Base-by-base conservation (phyloP, 2,329 filamentous ascomycete genomes). In the Hypoxylon sp. region DNA sequence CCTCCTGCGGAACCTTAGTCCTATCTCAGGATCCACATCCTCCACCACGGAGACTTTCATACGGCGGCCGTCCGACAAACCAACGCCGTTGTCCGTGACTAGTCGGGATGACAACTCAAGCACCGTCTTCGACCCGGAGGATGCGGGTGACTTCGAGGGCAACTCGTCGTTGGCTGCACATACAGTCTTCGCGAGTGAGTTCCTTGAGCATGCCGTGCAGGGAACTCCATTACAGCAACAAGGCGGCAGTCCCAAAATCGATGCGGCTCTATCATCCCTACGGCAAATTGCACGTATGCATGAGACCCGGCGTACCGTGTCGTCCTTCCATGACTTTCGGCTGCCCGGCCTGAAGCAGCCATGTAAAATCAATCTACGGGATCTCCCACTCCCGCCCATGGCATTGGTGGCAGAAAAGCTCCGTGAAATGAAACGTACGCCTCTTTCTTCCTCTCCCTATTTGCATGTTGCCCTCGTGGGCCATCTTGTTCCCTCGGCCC, bases 361-460 rank as follows among this genome's bases (percentile, higher is more conserved):
- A 5, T 82, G 84, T 0, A 77, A 77, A 2, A 82, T 81, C 2
- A 81, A 81, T 1, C 74, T 87, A 21, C 76, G 79, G n/a, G 83
- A 86, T 56, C 75, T 88, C n/a, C 81, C 82, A 2, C 81, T 88
- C 78, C 86, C 86, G 6, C 85, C 86, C 0, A 81, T 84, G 75
- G 77, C 81, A 5, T 74, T 84, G 1, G 85, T 87, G 1, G 80
- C 86, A 1, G 75, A 76, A 7, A 73, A 85, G 37, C 74, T 88
- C 48, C 83, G 84, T 55, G 80, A 83, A 46, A 76, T 83, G 50
- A 85, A 83, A 73, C 74, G 83, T 81, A 76, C 21, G 55, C n/a
- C 23, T 19, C 23, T n/a, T 14, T 16, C 25, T 23, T 2, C 30
- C 46, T 8, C 16, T 23, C 21, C 14, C 12, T 27, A 25, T 6